Evolutionary conservation across 2,329 filamentous ascomycete genomes (phyloP).

Genomic region (Arthrobotrys entomopaga): DNA sequence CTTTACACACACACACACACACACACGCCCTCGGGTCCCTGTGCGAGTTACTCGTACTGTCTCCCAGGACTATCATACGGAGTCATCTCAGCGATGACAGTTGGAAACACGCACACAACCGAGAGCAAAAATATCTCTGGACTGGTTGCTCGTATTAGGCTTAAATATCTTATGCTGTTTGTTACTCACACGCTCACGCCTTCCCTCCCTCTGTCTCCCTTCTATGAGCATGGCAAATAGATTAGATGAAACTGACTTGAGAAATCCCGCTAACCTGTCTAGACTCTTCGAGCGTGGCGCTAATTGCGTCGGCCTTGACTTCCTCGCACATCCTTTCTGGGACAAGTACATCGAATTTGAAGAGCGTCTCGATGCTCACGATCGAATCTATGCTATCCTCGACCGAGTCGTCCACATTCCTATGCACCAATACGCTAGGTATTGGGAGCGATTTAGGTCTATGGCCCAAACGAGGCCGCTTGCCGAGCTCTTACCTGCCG

Average conservation of each 20-base stretch:
- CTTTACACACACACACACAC: no score
- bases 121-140: slow-evolving; percentile 43
- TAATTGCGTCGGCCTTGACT: slow-evolving; percentile 86
- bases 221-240: slow-evolving; percentile 52
- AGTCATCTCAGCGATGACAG: slow-evolving; percentile 47
- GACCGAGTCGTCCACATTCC: slow-evolving; percentile 86
- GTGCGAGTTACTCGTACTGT: slow-evolving; percentile 48
- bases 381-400: slow-evolving; percentile 86
- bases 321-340: slow-evolving; percentile 95
- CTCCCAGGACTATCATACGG: slow-evolving; percentile 46
- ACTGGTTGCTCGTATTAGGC: slow-evolving; percentile 58
- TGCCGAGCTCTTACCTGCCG: slow-evolving; percentile 75
- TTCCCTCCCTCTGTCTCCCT: slow-evolving; percentile 60
- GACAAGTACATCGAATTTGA: slow-evolving; percentile 99
- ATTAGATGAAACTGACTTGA: slow-evolving; percentile 62
- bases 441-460: slow-evolving; percentile 88
- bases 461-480: slow-evolving; percentile 79
- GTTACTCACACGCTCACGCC: slow-evolving; percentile 66
- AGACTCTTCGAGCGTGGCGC: slow-evolving; percentile 95
- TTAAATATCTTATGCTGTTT: slow-evolving; percentile 66
- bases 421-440: slow-evolving; percentile 93
- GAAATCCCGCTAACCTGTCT: slow-evolving; percentile 43
- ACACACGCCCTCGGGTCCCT: slow-evolving; percentile 42
- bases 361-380: slow-evolving; percentile 83
- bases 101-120: slow-evolving; percentile 41